Evolutionary conservation across 768 basidiomycete species (phyloP).

Genomic region (Royoungia palumana): DNA sequence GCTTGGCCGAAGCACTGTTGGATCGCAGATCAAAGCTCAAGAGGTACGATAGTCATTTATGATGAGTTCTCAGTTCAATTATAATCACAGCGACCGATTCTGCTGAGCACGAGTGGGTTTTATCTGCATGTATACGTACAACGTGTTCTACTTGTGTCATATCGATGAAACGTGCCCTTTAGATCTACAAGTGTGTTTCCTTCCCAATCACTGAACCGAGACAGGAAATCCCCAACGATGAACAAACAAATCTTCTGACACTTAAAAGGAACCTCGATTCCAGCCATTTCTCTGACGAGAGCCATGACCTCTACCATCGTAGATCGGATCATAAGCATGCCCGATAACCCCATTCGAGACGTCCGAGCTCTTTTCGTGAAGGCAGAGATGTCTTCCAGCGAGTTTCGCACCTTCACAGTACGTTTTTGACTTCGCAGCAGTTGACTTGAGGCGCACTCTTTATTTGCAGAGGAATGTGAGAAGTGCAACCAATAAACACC

Average conservation of each 20-base stretch:
- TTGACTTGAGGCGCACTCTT: neutral
- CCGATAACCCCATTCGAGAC: neutral
- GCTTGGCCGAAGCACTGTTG: constrained; percentile 75
- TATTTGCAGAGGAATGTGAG: constrained; percentile 4
- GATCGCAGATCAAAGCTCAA: constrained; percentile 82
- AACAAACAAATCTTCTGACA: constrained; percentile 1
- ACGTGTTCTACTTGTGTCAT: constrained; percentile 6
- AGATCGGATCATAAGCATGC: constrained; percentile 8
- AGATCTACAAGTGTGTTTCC: neutral
- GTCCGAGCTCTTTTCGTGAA: neutral
- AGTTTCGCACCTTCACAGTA: constrained; percentile 6
- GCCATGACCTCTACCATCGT: neutral
- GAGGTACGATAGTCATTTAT: constrained; percentile 45
- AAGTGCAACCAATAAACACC: neutral
- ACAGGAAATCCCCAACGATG: constrained; percentile 1
- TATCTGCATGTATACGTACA: constrained; percentile 16
- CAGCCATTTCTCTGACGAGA: neutral
- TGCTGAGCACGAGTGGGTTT: constrained; percentile 29
- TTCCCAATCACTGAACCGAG: neutral
- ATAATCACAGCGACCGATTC: constrained; percentile 40
- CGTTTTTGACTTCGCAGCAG: neutral
- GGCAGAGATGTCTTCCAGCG: neutral
- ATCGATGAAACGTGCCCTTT: constrained; percentile 14
- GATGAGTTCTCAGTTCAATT: constrained; percentile 4
- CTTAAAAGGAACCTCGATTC: constrained; percentile 1